These are phyloP conservation scores for Aspergillus sparsus DNA, from an alignment of 495 filamentous ascomycete genomes.

Conservation along the genomic window DNA sequence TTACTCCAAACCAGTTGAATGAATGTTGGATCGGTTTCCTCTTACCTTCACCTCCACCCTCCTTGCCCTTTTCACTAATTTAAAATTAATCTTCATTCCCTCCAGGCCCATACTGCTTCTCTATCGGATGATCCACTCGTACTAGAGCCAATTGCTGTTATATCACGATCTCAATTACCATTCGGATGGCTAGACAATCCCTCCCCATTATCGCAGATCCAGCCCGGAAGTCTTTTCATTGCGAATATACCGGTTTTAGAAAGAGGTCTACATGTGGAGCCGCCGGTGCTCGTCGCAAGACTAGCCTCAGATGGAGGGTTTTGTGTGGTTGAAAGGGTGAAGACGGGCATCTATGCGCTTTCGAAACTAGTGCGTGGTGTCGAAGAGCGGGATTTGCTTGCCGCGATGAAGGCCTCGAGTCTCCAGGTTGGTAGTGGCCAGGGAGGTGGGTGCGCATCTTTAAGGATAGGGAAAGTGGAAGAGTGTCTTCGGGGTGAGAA, in stretches of 20 bases:
- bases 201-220: conserved; percentile 53
- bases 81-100: conserved; percentile 7
- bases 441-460: conserved; percentile 36
- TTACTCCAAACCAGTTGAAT: conserved; percentile 9
- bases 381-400: conserved; percentile 38
- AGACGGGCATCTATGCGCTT: conserved; percentile 64
- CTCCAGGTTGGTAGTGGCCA: conserved; percentile 36
- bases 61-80: conserved; percentile 4
- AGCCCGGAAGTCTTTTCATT: conserved; percentile 55
- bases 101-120: conserved; percentile 59
- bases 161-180: conserved; percentile 61
- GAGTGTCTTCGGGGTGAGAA: conserved; percentile 21
- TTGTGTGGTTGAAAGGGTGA: conserved; percentile 74
- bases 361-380: conserved; percentile 71
- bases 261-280: conserved; percentile 45
- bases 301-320: conserved; percentile 57
- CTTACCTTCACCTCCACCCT: neutral
- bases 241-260: conserved; percentile 64
- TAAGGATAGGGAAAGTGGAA: neutral
- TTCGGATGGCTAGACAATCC: conserved; percentile 62
- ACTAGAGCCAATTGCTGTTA: conserved; percentile 59
- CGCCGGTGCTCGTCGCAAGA: conserved; percentile 64
- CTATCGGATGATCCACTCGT: conserved; percentile 58
- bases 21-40: neutral
- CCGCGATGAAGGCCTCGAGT: conserved; percentile 43